These are phyloP conservation scores for Caryopteris hybrid DNA, from an alignment of 305 asterid genomes.

Conservation along the genomic window DNA sequence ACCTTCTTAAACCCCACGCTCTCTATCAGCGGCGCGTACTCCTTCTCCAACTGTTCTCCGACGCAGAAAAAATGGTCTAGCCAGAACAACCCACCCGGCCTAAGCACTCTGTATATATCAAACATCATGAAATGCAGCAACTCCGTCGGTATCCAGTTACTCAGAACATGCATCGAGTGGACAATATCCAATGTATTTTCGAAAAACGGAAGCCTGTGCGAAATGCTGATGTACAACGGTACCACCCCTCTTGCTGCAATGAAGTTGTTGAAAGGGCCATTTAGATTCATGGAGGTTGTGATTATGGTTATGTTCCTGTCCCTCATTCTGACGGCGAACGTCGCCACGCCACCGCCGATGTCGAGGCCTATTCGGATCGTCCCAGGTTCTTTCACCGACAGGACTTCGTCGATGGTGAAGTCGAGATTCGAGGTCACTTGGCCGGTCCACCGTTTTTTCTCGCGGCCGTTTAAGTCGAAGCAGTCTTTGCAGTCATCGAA, in stretches of 20 bases:
- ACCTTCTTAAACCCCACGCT: conserved; percentile 54
- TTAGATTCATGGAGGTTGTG: conserved; percentile 59
- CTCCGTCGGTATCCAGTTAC: conserved; percentile 57
- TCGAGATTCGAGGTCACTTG: conserved; percentile 24
- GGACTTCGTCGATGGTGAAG: conserved; percentile 62
- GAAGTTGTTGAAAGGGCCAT: conserved; percentile 64
- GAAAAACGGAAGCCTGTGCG: conserved; percentile 67
- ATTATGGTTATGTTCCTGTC: conserved; percentile 52
- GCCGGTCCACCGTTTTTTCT: conserved; percentile 44
- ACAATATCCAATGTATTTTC: conserved; percentile 65
- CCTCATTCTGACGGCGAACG: conserved; percentile 73
- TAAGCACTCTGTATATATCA: conserved; percentile 56
- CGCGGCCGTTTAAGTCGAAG: conserved; percentile 54
- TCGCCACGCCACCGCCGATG: conserved; percentile 75
- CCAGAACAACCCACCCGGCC: conserved; percentile 80
- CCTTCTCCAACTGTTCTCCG: conserved; percentile 41
- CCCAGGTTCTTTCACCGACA: conserved; percentile 39
- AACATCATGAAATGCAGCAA: conserved; percentile 54
- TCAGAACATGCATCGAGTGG: conserved; percentile 63
- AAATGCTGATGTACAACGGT: conserved; percentile 57
- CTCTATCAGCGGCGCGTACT: conserved; percentile 54
- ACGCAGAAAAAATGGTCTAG: conserved; percentile 67
- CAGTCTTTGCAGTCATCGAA: conserved; percentile 73
- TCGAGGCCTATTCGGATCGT: conserved; percentile 63
- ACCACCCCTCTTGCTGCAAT: conserved; percentile 69